Conservation (phyloP, 495 filamentous ascomycete species). For the Bathelium albidoporum region DNA sequence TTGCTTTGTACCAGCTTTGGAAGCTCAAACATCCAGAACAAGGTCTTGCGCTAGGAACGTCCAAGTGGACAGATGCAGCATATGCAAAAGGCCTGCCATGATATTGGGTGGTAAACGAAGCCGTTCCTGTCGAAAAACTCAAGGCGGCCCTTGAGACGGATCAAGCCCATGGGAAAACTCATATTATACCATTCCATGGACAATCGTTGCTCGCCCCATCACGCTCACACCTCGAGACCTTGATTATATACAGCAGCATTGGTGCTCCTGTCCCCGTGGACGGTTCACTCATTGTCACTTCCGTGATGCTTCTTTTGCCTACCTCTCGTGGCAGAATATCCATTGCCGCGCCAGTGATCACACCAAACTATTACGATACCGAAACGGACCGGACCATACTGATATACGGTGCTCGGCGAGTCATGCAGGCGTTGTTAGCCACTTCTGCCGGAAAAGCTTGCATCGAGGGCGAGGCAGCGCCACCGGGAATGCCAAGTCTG, state of each 20-base stretch:
- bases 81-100: background rate
- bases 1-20: background rate
- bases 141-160: background rate
- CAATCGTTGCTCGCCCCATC: background rate
- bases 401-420: background rate
- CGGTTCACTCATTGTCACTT: background rate
- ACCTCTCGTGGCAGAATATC: background rate
- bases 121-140: background rate
- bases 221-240: background rate
- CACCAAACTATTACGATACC: background rate
- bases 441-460: background rate
- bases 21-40: background rate
- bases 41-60: background rate
- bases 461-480: background rate
- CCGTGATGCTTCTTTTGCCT: background rate
- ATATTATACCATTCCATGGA: background rate
- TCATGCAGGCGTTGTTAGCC: background rate
- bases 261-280: background rate
- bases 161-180: background rate
- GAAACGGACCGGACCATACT: background rate
- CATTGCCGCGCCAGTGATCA: background rate
- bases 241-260: background rate
- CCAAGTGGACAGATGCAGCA: background rate
- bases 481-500: background rate
- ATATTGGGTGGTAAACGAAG: background rate